Evolutionary conservation across 2,329 filamentous ascomycete species (phyloP).

Genomic region (Madurella mycetomatis): DNA sequence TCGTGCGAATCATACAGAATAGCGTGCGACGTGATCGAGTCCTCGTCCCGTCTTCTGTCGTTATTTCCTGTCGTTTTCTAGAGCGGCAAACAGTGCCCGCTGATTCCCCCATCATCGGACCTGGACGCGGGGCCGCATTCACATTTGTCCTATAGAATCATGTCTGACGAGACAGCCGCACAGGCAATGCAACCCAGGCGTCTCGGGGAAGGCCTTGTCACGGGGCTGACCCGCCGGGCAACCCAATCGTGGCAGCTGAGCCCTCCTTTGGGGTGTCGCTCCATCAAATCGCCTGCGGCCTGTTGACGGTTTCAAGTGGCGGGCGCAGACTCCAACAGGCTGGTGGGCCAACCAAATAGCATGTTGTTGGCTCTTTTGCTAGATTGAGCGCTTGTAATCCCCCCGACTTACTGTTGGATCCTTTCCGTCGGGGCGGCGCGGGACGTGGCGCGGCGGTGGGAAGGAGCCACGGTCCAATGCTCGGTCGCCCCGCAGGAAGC

Average conservation of each 20-base stretch:
- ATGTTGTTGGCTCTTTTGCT: too few relatives aligned
- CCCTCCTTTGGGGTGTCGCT: conserved; percentile 10
- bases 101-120: conserved; percentile 21
- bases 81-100: conserved; percentile 8
- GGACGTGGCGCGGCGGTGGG: neutral
- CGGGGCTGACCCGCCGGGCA: conserved; percentile 17
- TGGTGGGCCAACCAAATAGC: too few relatives aligned
- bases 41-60: neutral
- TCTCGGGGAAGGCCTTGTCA: conserved; percentile 19
- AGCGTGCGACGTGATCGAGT: conserved; percentile 21
- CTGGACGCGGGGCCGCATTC: conserved; percentile 12
- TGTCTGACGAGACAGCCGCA: conserved; percentile 10
- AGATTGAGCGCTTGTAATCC: neutral
- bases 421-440: neutral
- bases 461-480: neutral
- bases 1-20: conserved; percentile 1
- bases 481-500: neutral
- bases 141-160: conserved; percentile 6
- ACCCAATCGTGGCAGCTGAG: conserved; percentile 24
- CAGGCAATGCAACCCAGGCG: neutral
- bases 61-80: neutral
- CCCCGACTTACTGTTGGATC: neutral
- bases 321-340: neutral
- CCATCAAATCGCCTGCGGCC: conserved; percentile 9
- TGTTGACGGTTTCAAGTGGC: conserved; percentile 12